These are phyloP conservation scores for Pelargonium fulgidum DNA, from an alignment of 441 rosid species.

Conservation along the genomic window DNA sequence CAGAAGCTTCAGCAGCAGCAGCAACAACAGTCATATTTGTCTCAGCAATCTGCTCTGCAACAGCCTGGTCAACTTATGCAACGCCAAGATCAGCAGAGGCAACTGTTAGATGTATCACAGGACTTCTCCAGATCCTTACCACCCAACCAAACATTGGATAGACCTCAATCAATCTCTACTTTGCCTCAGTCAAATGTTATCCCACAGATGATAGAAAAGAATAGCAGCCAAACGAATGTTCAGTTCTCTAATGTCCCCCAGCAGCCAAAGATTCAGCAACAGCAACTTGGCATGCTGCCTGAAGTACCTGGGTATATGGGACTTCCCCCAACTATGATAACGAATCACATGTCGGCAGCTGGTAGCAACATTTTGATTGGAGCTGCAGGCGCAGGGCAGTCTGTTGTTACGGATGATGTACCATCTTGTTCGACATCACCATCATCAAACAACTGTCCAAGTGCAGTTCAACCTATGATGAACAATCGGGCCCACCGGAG, in stretches of 20 bases:
- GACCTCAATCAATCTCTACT: conserved; percentile 36
- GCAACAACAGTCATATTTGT: conserved; percentile 36
- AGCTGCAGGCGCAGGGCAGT: conserved; percentile 37
- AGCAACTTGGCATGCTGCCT: conserved; percentile 33
- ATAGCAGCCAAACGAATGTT: conserved; percentile 32
- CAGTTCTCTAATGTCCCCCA: conserved; percentile 37
- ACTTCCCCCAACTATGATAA: conserved; percentile 24
- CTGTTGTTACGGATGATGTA: conserved; percentile 49
- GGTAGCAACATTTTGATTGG: conserved; percentile 31
- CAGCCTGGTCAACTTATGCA: conserved; percentile 38
- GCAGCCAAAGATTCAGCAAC: conserved; percentile 37
- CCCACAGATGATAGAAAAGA: conserved; percentile 40
- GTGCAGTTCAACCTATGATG: conserved; percentile 32
- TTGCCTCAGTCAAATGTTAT: conserved; percentile 36
- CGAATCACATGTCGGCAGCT: conserved; percentile 31
- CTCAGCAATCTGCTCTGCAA: conserved; percentile 40
- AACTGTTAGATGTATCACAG: conserved; percentile 42
- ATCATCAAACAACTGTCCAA: conserved; percentile 36
- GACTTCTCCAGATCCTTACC: conserved; percentile 40
- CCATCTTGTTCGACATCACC: conserved; percentile 61
- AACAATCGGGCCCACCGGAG: conserved; percentile 28
- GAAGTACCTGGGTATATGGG: conserved; percentile 39
- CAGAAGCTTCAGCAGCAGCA: conserved; percentile 55
- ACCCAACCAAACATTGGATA: conserved; percentile 38
- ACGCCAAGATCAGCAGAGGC: conserved; percentile 48